Conservation (phyloP, 2,329 filamentous ascomycete genomes). For the Colletotrichum sansevieriae region DNA sequence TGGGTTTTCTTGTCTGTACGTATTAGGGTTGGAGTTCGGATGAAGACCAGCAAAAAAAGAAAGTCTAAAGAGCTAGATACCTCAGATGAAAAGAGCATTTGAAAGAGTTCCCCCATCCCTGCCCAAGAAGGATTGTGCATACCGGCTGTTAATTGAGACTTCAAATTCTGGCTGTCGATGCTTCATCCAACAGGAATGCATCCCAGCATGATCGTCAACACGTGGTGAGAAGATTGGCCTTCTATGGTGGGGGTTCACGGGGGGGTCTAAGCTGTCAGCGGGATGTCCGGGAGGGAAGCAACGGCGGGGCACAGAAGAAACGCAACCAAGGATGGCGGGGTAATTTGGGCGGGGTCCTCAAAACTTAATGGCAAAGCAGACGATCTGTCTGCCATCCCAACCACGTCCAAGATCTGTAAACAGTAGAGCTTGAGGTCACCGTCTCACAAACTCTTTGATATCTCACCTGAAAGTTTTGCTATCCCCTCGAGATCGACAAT, state of each 20-base stretch:
- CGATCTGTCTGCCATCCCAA: not conserved
- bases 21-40: constrained; percentile 41
- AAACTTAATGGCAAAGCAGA: constrained; percentile 20
- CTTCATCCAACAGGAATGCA: not conserved
- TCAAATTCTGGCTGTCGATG: not conserved
- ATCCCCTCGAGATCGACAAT: not conserved
- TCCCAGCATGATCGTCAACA: constrained; percentile 7
- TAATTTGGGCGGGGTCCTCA: constrained; percentile 36
- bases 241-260: constrained; percentile 16
- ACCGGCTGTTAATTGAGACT: not conserved
- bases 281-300: constrained; percentile 23
- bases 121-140: not conserved
- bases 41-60: constrained; percentile 36
- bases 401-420: not conserved
- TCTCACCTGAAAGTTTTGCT: not conserved
- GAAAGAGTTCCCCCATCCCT: constrained; percentile 5
- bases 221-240: constrained; percentile 18
- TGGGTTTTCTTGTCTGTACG: constrained; percentile 30
- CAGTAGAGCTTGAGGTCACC: constrained; percentile 1
- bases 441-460: not conserved
- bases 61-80: constrained; percentile 39
- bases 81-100: constrained; percentile 33
- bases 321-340: constrained; percentile 37
- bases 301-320: constrained; percentile 41
- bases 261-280: not conserved